Evolutionary conservation across 176 grass and related monocot species (phyloP), one percentile per base, ranked within the genome.

Genomic region (Musa schizocarpa): DNA sequence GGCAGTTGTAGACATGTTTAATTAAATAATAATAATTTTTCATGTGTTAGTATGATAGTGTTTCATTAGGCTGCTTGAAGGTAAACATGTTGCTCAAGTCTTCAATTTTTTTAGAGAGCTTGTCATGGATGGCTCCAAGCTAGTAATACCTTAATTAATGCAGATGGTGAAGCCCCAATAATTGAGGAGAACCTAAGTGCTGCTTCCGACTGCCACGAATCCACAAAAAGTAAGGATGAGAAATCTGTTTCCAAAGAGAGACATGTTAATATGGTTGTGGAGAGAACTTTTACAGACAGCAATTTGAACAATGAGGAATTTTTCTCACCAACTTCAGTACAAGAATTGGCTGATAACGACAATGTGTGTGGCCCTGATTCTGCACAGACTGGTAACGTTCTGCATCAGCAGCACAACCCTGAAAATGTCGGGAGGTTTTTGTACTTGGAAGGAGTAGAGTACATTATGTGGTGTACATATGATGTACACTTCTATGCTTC

Each of bases 401-500:
- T 58, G 53, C 82, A 70, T 71, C 80, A 78, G 29, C 72, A 78
- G 53, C 79, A 85, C 77, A 77, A 81, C 66, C 80, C 87, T 63
- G 89, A 90, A 88, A 88, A 96, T 58, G 89, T 96, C 57, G 92
- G 92, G 71, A 88, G 88, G 65, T 96, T 96, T 75, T 86, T 96
- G 72, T 92, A 96, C 81, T 27, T 96, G 63, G 92, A 96, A 92
- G 92, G 92, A 80, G 77, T 96, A 82, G 89, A 96, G 63, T 96
- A 96, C 68, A 89, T 96, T 62, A 96, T 96, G 92, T 96, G 88
- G 89, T 89, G 86, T 82, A 96, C 92, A 67, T 96, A 96, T 1
- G 92, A 96, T 79, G 89, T 96, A 79, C 92, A 96, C 72, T 96
- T 96, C 69, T 96, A 96, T 77, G 92, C 92, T 57, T 96, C 92